Base-by-base conservation (phyloP, 1,284 basidiomycete genomes). In the Paramarasmius palmivorus region DNA sequence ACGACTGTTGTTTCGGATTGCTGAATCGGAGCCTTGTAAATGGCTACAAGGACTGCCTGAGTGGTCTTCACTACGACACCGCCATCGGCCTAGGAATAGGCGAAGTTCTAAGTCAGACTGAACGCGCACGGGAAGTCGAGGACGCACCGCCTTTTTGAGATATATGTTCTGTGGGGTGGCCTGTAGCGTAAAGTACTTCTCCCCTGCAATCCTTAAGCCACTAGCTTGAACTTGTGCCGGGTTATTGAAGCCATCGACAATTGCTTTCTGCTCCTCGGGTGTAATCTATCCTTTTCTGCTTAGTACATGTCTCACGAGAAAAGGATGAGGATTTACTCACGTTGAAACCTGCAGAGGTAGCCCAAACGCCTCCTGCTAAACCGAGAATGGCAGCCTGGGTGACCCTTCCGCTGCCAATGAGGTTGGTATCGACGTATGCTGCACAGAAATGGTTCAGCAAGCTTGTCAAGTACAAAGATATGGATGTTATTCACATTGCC, bases 401-500 rank as follows among this genome's bases (percentile, higher is more conserved):
- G 68, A 97, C 77, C 73, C 86, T 92, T 63, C 86, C 87, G 54
- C 78, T 89, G 26, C 84, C 90, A 60, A 96, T 70, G 58, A 98
- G 85, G 69, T 95, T 88, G 65, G 75, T 74, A 73, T 98, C 93
- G 69, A 97, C 92, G 77, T 96, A 96, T 55, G 75, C 93, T 95
- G 65, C 23, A 54, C 40, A 34, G 17, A 44, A 53, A 56, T 25
- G 44, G 37, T 34, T 23, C 42, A 19, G 42, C 20, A 38, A 26
- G 26, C 23, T 14, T 20, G 48, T 51, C 38, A 32, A 47, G 39
- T 12, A 48, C 17, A 35, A 14, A 14, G 14, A 36, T 26, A 4
- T n/a, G 29, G 37, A 34, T 22, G 34, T 19, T n/a, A 9, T 25
- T 9, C 58, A 81, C 80, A 61, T 74, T 79, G 75, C 80, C 80